A percentile compares a stretch with the other conserved stretches of the same genome.
These are phyloP conservation scores for Dacryopinax primogenitus DNA, from an alignment of 768 basidiomycete genomes.

Conservation along the genomic window DNA sequence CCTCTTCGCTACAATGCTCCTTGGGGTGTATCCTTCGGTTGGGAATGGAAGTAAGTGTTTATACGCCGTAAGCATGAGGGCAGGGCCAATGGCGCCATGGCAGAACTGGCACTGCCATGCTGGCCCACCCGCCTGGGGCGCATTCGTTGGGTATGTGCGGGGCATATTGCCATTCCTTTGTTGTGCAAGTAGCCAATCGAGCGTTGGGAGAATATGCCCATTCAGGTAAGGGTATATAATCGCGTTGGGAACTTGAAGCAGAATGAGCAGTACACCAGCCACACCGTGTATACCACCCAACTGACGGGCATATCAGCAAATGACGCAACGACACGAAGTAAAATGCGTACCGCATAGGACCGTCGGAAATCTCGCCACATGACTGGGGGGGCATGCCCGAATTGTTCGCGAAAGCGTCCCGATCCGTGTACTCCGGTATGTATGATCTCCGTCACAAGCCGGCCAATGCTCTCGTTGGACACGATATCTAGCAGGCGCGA, in stretches of 20 bases:
- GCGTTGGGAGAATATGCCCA: neutral
- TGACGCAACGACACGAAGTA: neutral
- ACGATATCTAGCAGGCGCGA: neutral
- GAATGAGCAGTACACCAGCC: neutral
- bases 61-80: neutral
- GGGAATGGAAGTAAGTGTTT: neutral
- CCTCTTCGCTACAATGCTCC: neutral
- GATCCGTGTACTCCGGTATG: neutral
- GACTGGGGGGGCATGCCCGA: neutral
- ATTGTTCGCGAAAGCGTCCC: neutral
- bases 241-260: neutral
- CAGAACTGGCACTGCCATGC: neutral
- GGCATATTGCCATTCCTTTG: neutral
- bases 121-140: neutral
- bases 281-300: neutral
- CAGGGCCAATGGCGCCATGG: neutral
- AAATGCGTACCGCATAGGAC: neutral
- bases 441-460: slow-evolving; percentile 1
- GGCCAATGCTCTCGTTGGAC: neutral
- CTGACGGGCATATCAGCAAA: neutral
- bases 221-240: neutral
- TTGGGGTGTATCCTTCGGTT: neutral
- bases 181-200: neutral
- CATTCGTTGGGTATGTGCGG: neutral
- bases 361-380: slow-evolving; percentile 2